phyloP scores from a whole-genome alignment of 2,329 filamentous ascomycete genomes.

The Hypocreales sp. region DNA sequence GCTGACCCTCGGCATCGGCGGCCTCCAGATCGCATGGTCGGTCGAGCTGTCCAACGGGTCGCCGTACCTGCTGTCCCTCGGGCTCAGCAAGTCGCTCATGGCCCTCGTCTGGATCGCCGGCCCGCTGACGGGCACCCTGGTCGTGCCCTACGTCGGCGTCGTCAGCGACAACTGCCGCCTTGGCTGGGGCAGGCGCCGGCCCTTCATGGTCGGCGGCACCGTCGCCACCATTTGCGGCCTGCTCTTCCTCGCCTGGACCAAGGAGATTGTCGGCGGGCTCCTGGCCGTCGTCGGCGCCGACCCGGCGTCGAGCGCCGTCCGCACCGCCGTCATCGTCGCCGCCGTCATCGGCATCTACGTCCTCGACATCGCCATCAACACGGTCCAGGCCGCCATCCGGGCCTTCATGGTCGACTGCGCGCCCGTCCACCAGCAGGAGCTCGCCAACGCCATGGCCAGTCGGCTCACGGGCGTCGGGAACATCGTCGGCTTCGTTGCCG shows the following conservation, averaged over 20 bases:
- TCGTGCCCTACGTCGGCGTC: conserved; percentile 74
- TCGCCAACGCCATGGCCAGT: conserved; percentile 88
- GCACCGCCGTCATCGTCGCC: conserved; percentile 52
- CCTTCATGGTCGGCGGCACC: conserved; percentile 63
- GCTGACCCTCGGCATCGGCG: conserved; percentile 74
- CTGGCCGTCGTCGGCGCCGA: conserved; percentile 57
- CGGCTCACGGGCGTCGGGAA: conserved; percentile 77
- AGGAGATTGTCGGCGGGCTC: conserved; percentile 53
- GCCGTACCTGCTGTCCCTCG: conserved; percentile 64
- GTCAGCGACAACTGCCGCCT: conserved; percentile 63
- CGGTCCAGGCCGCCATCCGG: conserved; percentile 83
- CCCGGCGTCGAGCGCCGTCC: conserved; percentile 46
- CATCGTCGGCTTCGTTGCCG: conserved; percentile 78
- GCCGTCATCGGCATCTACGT: conserved; percentile 81
- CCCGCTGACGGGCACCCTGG: conserved; percentile 60
- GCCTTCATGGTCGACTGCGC: conserved; percentile 91
- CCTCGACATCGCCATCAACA: conserved; percentile 90
- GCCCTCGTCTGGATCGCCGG: conserved; percentile 76
- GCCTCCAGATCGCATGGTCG: conserved; percentile 88
- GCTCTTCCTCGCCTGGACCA: conserved; percentile 58
- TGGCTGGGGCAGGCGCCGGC: conserved; percentile 63
- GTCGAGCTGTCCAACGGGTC: conserved; percentile 91
- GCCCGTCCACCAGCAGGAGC: conserved; percentile 83
- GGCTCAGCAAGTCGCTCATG: conserved; percentile 69
- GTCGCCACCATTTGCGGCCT: conserved; percentile 51